Conservation (phyloP, 139 green algal genomes). For the Gonium pectorale region DNA sequence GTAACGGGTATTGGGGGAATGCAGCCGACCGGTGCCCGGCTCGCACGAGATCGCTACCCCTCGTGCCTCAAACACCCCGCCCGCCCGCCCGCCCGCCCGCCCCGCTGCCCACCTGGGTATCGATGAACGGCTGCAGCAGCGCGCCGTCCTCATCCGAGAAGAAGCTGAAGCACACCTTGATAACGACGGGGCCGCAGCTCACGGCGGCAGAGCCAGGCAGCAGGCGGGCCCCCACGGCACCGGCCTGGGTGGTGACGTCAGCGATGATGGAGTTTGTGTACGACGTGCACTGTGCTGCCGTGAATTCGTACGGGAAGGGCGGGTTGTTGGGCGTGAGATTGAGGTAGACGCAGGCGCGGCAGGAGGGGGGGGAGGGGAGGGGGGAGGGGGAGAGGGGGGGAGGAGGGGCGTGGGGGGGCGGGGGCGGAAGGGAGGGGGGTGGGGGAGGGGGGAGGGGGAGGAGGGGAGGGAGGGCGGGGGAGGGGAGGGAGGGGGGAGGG, state of each 20-base stretch:
- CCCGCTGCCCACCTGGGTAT: too few relatives aligned
- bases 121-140: neutral
- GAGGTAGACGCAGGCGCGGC: neutral
- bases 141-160: neutral
- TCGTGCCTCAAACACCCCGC: too few relatives aligned
- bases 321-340: neutral
- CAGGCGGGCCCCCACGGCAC: too few relatives aligned
- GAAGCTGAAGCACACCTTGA: slow-evolving; percentile 16
- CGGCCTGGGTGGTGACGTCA: neutral
- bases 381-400: neutral
- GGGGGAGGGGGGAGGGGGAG: neutral
- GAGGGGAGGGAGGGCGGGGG: neutral
- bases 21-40: too few relatives aligned
- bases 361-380: neutral
- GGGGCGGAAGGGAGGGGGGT: too few relatives aligned
- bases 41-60: too few relatives aligned
- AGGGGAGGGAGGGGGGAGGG: neutral
- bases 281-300: neutral
- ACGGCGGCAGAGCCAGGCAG: neutral
- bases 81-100: too few relatives aligned
- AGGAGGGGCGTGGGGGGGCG: too few relatives aligned
- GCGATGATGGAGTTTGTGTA: neutral
- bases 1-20: too few relatives aligned
- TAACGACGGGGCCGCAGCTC: neutral
- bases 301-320: neutral